These are phyloP conservation scores for Gossypium gossypioides DNA, from an alignment of 441 rosid species.

Conservation along the genomic window DNA sequence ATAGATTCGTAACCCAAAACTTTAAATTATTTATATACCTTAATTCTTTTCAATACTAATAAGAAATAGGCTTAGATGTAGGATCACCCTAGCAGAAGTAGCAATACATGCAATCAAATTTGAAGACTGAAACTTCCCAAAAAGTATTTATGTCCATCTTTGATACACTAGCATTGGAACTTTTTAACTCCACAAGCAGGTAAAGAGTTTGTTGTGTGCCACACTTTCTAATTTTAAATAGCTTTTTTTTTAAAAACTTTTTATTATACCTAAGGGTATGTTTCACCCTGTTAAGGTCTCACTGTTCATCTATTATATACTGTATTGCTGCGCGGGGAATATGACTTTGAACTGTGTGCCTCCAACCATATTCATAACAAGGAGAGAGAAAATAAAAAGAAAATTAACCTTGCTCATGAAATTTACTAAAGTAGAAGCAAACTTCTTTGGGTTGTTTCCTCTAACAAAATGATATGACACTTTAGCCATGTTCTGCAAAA, in stretches of 20 bases:
- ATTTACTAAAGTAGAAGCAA: constrained; percentile 63
- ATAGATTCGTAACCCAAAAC: not conserved
- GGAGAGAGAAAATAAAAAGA: not conserved
- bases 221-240: too few species aligned
- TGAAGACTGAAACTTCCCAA: not conserved
- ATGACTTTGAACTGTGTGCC: not conserved
- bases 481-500: constrained; percentile 72
- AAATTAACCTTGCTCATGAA: constrained; percentile 81
- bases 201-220: too few species aligned
- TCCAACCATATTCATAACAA: not conserved
- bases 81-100: not conserved
- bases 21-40: not conserved
- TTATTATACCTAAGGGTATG: too few species aligned
- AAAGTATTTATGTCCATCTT: not conserved
- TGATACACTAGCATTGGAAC: too few species aligned
- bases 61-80: not conserved
- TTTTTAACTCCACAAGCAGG: too few species aligned
- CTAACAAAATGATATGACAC: constrained; percentile 77
- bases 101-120: not conserved
- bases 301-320: not conserved
- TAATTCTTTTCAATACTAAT: not conserved
- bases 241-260: too few species aligned
- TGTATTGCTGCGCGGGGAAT: not conserved
- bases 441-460: constrained; percentile 61
- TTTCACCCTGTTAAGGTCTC: too few species aligned